Evolutionary conservation across 441 rosid genomes (phyloP), one percentile per base, ranked within the genome.

Genomic region (Eutrema salsugineum): DNA sequence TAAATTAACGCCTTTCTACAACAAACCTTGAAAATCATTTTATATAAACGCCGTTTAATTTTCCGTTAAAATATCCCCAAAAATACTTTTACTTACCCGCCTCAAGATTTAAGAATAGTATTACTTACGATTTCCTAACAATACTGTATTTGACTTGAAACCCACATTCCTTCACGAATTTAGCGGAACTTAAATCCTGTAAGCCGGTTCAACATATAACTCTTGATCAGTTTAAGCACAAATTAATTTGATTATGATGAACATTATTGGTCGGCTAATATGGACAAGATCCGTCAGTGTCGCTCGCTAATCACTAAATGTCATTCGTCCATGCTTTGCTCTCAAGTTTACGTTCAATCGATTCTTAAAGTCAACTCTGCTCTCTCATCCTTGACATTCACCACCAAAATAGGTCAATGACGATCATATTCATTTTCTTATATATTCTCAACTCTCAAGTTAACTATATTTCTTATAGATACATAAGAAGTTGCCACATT

Each of bases 261-360:
- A 11, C 38, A 68, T 61, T 53, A 53, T 62, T 58, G 43, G 65
- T 63, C 47, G 61, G 71, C 66, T 63, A 46, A 7, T 16, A 40
- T 63, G 63, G 79, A 63, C 76, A 65, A 42, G 71, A 70, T 70
- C 79, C 79, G 79, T 42, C 20, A 49, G 44, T 35, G 38, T 30
- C 79, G 79, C 67, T 11, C 48, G 33, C 12, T 30, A 27, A 55
- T 76, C 68, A 69, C 38, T 10, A 28, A 28, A 44, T 53, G 9
- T 54, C 16, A 39, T 35, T 30, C 33, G 20, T 48, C 67, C 56
- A 76, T 70, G 48, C 75, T 76, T 70, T 63, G 48, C 79, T 76
- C 75, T 10, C 10, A 76, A 76, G 66, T 27, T 68, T 55, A 11
- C 42, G 43, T 75, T 35, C 53, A 46, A 19, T 42, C 38, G 46